These are phyloP conservation scores for Solanum pinnatisectum DNA, from an alignment of 257 asterid species.

Conservation along the genomic window DNA sequence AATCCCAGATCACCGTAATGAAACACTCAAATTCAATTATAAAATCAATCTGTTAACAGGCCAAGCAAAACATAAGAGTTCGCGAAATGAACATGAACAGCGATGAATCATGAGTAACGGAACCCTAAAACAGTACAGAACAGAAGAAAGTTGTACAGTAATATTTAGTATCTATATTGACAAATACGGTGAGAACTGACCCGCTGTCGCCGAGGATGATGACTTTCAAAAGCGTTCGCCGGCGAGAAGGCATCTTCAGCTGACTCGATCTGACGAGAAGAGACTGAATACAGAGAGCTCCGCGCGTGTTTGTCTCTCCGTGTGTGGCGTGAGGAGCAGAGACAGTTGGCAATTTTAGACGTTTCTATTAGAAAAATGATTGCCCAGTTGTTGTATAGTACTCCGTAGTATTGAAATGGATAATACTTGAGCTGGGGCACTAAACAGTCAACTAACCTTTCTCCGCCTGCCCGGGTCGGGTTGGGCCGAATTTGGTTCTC, in stretches of 20 bases:
- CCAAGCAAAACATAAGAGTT: neutral
- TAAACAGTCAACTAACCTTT: neutral
- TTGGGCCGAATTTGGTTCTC: neutral
- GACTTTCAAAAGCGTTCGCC: constrained; percentile 97
- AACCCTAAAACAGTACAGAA: neutral
- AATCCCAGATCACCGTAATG: neutral
- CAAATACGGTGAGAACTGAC: constrained; percentile 19
- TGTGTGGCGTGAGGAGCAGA: neutral
- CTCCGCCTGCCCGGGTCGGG: neutral
- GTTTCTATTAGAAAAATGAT: neutral
- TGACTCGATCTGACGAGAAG: constrained; percentile 12
- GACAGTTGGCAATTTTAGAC: constrained; percentile 1
- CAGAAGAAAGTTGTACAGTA: neutral
- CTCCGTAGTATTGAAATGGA: neutral
- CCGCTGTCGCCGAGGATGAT: constrained; percentile 99
- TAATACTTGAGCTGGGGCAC: neutral
- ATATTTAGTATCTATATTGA: neutral
- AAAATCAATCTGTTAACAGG: neutral
- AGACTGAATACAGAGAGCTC: neutral
- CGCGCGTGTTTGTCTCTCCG: neutral
- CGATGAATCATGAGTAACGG: neutral
- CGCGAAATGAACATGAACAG: neutral
- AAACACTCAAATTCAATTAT: neutral
- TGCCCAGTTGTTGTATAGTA: neutral
- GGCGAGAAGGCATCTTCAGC: constrained; percentile 69